Conservation (phyloP, 495 filamentous ascomycete genomes). For the Xanthoparmelia taractica region DNA sequence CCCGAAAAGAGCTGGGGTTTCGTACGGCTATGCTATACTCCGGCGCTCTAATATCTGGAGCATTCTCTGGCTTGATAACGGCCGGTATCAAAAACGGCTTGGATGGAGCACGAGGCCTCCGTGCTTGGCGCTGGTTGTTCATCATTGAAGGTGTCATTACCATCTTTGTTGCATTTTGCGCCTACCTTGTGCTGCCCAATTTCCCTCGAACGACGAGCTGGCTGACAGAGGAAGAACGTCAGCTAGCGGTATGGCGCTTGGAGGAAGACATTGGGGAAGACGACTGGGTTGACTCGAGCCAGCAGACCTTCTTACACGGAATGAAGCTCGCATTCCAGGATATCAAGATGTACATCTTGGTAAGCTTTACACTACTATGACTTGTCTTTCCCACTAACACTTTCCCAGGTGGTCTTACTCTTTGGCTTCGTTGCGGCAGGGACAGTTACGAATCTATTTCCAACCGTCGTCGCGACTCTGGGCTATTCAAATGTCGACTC, state of each 20-base stretch:
- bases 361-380: constrained; percentile 24
- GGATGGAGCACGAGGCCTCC: constrained; percentile 37
- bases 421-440: constrained; percentile 64
- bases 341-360: constrained; percentile 63
- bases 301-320: constrained; percentile 61
- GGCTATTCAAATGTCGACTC: constrained; percentile 59
- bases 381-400: constrained; percentile 20
- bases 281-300: constrained; percentile 57
- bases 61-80: constrained; percentile 60
- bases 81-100: constrained; percentile 41
- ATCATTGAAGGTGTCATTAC: constrained; percentile 66
- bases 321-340: constrained; percentile 64
- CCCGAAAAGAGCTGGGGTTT: constrained; percentile 43
- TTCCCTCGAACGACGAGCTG: constrained; percentile 71
- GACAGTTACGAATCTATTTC: constrained; percentile 85
- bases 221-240: constrained; percentile 61
- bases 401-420: constrained; percentile 51
- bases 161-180: constrained; percentile 43
- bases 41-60: constrained; percentile 46
- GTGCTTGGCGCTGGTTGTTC: constrained; percentile 65
- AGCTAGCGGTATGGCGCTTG: constrained; percentile 61
- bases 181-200: constrained; percentile 63
- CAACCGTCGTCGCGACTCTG: constrained; percentile 71
- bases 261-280: constrained; percentile 74
- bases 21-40: constrained; percentile 43